phyloP scores from a whole-genome alignment of 2,329 filamentous ascomycete species.

The Sclerotinia glacialis region DNA sequence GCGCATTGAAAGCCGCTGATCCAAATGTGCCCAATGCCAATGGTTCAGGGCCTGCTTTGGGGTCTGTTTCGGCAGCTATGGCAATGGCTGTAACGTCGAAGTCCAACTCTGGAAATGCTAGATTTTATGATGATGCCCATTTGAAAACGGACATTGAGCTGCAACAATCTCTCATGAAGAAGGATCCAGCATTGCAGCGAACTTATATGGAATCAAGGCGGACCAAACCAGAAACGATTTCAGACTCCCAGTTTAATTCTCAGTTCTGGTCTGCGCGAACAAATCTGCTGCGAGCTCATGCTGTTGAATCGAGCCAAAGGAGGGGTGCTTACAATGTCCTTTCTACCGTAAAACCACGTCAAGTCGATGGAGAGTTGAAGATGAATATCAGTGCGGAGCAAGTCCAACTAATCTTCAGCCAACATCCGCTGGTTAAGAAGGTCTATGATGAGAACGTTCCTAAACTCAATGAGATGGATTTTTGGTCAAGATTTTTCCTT shows the following conservation, averaged over 20 bases:
- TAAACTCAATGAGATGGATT: conserved; percentile 72
- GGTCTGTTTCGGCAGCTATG: conserved; percentile 65
- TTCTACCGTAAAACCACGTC: conserved; percentile 78
- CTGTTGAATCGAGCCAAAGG: conserved; percentile 82
- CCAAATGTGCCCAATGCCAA: conserved; percentile 37
- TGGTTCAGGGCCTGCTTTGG: conserved; percentile 41
- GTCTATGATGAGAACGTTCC: conserved; percentile 94
- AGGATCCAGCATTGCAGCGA: conserved; percentile 70
- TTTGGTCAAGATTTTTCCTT: conserved; percentile 93
- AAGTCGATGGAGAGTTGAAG: conserved; percentile 70
- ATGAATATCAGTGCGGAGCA: conserved; percentile 88
- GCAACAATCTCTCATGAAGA: conserved; percentile 84
- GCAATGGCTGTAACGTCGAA: conserved; percentile 65
- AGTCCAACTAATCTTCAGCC: conserved; percentile 86
- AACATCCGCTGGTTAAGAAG: conserved; percentile 85
- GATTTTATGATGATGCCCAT: conserved; percentile 77
- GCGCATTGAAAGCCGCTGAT: conserved; percentile 49
- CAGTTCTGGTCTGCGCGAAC: conserved; percentile 95
- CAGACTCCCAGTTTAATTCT: conserved; percentile 74
- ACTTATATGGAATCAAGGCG: conserved; percentile 83
- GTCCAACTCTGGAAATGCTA: conserved; percentile 47
- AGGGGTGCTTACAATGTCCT: conserved; percentile 92
- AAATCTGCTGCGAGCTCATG: conserved; percentile 82
- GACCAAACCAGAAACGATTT: conserved; percentile 81
- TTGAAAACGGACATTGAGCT: conserved; percentile 76